Evolutionary conservation across 495 filamentous ascomycete species (phyloP).

Genomic region (Aspergillus ostianus): DNA sequence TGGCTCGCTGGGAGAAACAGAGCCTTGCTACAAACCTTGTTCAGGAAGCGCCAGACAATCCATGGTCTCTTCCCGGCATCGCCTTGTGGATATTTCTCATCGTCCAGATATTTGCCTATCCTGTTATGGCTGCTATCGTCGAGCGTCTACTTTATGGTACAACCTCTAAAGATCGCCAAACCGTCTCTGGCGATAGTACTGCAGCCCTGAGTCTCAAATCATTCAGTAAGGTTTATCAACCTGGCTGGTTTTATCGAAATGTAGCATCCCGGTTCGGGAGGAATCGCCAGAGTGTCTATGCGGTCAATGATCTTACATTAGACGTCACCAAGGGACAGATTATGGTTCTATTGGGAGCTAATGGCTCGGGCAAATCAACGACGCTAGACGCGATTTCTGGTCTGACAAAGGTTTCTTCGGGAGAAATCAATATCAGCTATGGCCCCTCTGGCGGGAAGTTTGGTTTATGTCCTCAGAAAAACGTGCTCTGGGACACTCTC

Average conservation of each 20-base stretch:
- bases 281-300: constrained; percentile 61
- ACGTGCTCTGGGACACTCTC: constrained; percentile 82
- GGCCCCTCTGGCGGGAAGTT: constrained; percentile 65
- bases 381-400: constrained; percentile 85
- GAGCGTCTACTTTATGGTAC: constrained; percentile 77
- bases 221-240: constrained; percentile 74
- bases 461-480: constrained; percentile 87
- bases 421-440: constrained; percentile 60
- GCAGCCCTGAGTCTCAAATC: constrained; percentile 59
- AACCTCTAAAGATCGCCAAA: constrained; percentile 57
- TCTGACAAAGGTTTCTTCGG: constrained; percentile 65
- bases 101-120: constrained; percentile 71
- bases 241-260: constrained; percentile 56
- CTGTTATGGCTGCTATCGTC: constrained; percentile 65
- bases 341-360: constrained; percentile 77
- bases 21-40: constrained; percentile 53
- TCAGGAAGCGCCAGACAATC: constrained; percentile 54
- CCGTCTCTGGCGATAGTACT: constrained; percentile 36
- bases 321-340: constrained; percentile 72
- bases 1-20: constrained; percentile 66
- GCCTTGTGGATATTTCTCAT: constrained; percentile 67
- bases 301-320: constrained; percentile 68
- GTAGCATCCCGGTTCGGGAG: constrained; percentile 49
- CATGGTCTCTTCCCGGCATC: constrained; percentile 62
- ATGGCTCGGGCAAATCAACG: constrained; percentile 84